Conservation (phyloP, 129 eudicot species). For the Erigeron canadensis region DNA sequence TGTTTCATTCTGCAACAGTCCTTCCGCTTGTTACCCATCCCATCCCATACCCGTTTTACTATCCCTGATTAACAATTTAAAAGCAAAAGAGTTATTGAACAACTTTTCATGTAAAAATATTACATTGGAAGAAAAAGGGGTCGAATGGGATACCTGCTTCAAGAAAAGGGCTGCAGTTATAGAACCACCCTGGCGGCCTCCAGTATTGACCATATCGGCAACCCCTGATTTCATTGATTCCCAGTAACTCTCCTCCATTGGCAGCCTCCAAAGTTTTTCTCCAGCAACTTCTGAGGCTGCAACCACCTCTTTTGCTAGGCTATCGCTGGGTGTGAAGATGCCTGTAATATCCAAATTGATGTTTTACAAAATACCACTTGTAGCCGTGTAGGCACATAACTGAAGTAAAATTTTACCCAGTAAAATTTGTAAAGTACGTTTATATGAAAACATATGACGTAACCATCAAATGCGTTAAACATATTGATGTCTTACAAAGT, state of each 20-base stretch:
- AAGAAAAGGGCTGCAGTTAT: conserved; percentile 92
- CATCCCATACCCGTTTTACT: not conserved
- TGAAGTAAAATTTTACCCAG: too few relatives aligned
- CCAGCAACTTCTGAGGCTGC: conserved; percentile 88
- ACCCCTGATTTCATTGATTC: conserved; percentile 97
- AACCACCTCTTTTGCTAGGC: conserved; percentile 83
- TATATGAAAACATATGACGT: too few relatives aligned
- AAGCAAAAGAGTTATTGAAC: not conserved
- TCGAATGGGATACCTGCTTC: conserved; percentile 62
- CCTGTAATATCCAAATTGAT: conserved; percentile 37
- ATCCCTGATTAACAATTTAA: conserved; percentile 1
- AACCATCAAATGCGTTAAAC: too few relatives aligned
- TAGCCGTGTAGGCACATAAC: too few relatives aligned
- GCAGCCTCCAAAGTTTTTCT: conserved; percentile 97
- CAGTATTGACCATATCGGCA: conserved; percentile 96
- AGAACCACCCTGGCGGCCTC: conserved; percentile 94
- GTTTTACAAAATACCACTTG: too few relatives aligned
- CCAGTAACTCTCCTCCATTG: conserved; percentile 96
- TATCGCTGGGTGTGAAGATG: conserved; percentile 84
- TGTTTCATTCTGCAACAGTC: not conserved
- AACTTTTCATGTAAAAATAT: not conserved
- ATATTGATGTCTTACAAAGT: too few relatives aligned
- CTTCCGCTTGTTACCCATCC: not conserved
- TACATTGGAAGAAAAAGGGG: conserved; percentile 22
- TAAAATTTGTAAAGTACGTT: too few relatives aligned